Percentiles rank a stretch among this genome's conserved stretches.
Evolutionary conservation across 2,329 filamentous ascomycete species (phyloP).

Genomic region (Westerdykella aurantiaca): DNA sequence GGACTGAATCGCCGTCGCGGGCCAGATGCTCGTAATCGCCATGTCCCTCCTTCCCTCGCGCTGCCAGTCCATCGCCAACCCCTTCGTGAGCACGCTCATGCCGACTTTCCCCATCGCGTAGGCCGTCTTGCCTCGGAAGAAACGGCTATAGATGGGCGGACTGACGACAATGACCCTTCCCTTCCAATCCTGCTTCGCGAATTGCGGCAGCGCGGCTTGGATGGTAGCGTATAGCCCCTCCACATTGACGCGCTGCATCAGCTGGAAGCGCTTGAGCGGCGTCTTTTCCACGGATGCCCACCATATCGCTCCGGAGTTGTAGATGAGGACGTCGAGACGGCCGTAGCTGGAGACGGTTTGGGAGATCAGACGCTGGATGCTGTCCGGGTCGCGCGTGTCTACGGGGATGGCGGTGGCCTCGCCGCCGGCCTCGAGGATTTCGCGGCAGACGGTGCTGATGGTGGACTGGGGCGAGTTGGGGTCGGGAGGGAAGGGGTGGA

Average conservation of each 20-base stretch:
- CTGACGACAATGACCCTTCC: conserved; percentile 72
- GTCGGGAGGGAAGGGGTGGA: conserved; percentile 62
- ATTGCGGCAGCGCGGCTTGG: conserved; percentile 63
- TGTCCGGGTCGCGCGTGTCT: conserved; percentile 61
- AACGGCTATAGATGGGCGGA: conserved; percentile 78
- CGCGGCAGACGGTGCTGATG: conserved; percentile 71
- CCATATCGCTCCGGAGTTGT: conserved; percentile 83
- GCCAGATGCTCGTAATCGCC: conserved; percentile 80
- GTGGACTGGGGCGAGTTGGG: conserved; percentile 71
- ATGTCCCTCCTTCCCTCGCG: conserved; percentile 60
- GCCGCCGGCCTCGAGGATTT: conserved; percentile 62
- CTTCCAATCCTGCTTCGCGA: conserved; percentile 49
- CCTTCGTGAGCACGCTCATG: conserved; percentile 77
- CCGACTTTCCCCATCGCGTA: conserved; percentile 74
- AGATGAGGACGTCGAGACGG: conserved; percentile 67
- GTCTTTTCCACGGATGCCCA: conserved; percentile 71
- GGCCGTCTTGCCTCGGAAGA: conserved; percentile 79
- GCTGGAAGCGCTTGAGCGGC: conserved; percentile 67
- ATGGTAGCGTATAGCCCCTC: conserved; percentile 68
- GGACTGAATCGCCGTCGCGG: conserved; percentile 70
- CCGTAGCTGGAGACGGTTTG: conserved; percentile 54
- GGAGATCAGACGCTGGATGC: conserved; percentile 56
- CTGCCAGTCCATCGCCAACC: conserved; percentile 74
- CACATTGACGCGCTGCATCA: conserved; percentile 48
- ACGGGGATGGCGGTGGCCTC: conserved; percentile 61